These are phyloP conservation scores for Gracilaria caudata DNA, from an alignment of 23 red algal genomes.

Conservation along the genomic window DNA sequence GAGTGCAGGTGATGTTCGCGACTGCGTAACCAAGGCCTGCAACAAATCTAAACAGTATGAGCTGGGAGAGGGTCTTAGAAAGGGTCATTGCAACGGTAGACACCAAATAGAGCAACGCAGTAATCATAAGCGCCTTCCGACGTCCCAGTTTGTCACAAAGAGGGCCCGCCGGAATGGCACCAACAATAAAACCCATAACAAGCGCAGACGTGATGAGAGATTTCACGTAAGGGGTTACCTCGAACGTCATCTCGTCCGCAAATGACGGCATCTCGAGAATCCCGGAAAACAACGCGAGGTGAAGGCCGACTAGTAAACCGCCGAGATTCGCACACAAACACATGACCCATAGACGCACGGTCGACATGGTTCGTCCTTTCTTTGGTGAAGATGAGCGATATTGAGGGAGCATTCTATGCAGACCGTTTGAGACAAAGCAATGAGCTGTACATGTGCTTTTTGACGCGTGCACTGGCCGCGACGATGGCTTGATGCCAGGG, in stretches of 20 bases:
- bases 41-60: slow-evolving; percentile 27
- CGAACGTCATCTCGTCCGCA: slow-evolving; percentile 18
- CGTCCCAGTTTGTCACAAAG: slow-evolving; percentile 50
- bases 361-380: background rate
- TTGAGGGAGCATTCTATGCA: background rate
- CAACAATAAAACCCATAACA: slow-evolving; percentile 24
- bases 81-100: slow-evolving; percentile 24
- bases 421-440: background rate
- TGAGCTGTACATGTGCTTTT: background rate
- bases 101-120: slow-evolving; percentile 13
- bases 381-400: background rate
- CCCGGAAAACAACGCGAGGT: slow-evolving; percentile 64
- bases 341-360: slow-evolving; percentile 7
- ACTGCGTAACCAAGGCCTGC: slow-evolving; percentile 58
- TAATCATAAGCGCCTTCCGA: slow-evolving; percentile 39
- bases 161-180: slow-evolving; percentile 45
- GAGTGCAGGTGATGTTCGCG: slow-evolving; percentile 63
- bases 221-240: slow-evolving; percentile 16
- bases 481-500: too few relatives aligned
- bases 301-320: slow-evolving; percentile 52
- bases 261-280: slow-evolving; percentile 65
- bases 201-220: slow-evolving; percentile 54
- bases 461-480: background rate
- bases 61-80: slow-evolving; percentile 17
- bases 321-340: slow-evolving; percentile 54